phyloP scores from a whole-genome alignment of 2,329 filamentous ascomycete genomes.

The Penicillium sp. region DNA sequence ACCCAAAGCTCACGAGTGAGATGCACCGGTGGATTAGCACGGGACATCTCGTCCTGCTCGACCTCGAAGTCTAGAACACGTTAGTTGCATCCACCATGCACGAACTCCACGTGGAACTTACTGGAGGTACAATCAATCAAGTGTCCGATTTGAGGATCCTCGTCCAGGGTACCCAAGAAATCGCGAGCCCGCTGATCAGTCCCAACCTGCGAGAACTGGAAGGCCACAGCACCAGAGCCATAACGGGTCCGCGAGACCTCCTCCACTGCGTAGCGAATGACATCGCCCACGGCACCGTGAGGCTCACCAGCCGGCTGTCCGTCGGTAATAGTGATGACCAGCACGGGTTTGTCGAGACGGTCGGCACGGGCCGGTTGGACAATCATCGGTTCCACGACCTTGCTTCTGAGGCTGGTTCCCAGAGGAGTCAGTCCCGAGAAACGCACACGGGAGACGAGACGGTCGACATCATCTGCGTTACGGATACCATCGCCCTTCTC shows the following conservation, averaged over 20 bases:
- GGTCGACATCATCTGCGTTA: constrained; percentile 55
- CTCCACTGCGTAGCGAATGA: constrained; percentile 53
- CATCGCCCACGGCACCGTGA: constrained; percentile 54
- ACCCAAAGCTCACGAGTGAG: constrained; percentile 63
- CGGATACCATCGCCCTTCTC: constrained; percentile 53
- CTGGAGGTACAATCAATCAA: constrained; percentile 67
- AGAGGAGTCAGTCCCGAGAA: constrained; percentile 66
- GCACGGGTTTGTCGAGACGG: constrained; percentile 59
- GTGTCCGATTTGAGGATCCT: constrained; percentile 58
- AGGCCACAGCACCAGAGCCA: constrained; percentile 58
- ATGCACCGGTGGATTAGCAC: constrained; percentile 58
- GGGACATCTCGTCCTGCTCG: constrained; percentile 63
- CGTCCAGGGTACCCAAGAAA: constrained; percentile 62
- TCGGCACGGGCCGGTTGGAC: constrained; percentile 51
- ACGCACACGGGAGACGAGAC: constrained; percentile 55
- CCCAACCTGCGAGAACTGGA: constrained; percentile 67
- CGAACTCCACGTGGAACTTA: constrained; percentile 40
- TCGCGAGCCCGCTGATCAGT: constrained; percentile 62
- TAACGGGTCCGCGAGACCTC: constrained; percentile 52
- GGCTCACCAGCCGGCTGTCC: constrained; percentile 63
- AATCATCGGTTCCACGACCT: constrained; percentile 61
- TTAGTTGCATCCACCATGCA: constrained; percentile 15
- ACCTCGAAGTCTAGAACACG: constrained; percentile 57
- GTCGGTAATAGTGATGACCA: constrained; percentile 64
- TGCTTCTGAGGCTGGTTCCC: constrained; percentile 59